Base-by-base conservation (phyloP, 768 basidiomycete genomes). In the Psilocybe subaeruginosa region DNA sequence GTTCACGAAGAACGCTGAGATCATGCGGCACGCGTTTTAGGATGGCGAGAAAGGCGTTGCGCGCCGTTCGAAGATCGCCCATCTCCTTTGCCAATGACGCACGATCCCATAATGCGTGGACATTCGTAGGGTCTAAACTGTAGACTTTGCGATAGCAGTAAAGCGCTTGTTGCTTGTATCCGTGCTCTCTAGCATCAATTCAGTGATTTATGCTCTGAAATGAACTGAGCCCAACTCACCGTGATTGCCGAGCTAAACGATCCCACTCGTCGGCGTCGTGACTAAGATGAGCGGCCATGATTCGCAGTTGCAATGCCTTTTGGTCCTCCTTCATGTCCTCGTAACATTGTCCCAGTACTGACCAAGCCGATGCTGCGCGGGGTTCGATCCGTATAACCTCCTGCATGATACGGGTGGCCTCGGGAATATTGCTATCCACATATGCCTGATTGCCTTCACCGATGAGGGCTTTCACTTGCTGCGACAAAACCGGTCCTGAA, bases 381-480 rank as follows among this genome's bases (percentile, higher is more conserved):
- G 96, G 94, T 71, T 99, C 97, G 58, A 95, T 93, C 8, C 93
- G 86, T 56, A 99, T 94, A 65, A 97, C 92, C 70, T 99, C 94
- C 70, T 90, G 88, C 85, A 95, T 92, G 27, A 89, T 82, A 17
- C 86, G 84, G 37, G 94, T 87, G 0, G 94, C 89, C 65, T 89
- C 82, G 2, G 80, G 74, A 8, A 87, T 76, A 58, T 93, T 75
- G 61, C 78, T 84, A 67, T 90, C 85, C 53, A 96, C 85, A 72
- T 93, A 97, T 2, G 91, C 90, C 68, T 91, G 86, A 70, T 95
- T 96, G 19, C 92, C 96, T 57, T 90, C 87, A 29, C 94, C 93
- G 54, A 98, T 86, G 16, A 97, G 77, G 0, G 84, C 78, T 54
- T 82, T 82, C 11, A 91, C 90, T 74, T 92, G 86, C 37, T 84